Evolutionary conservation across 805 yeast genomes (phyloP).

Genomic region (Teunomyces funiuensis): DNA sequence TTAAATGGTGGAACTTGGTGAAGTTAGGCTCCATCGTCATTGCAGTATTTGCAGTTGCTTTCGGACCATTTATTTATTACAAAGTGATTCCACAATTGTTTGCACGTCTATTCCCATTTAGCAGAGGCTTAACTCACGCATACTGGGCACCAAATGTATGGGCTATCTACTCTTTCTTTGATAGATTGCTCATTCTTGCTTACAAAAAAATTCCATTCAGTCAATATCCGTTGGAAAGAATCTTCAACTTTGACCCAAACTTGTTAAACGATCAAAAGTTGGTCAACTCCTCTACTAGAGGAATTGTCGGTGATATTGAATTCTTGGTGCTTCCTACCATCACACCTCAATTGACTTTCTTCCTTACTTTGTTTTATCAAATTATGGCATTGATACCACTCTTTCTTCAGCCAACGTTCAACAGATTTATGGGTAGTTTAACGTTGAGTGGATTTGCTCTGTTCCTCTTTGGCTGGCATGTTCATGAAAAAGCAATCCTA

Average conservation of each 20-base stretch:
- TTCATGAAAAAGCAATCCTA: conserved; percentile 96
- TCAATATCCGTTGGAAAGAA: conserved; percentile 25
- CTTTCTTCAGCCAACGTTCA: conserved; percentile 65
- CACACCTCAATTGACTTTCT: conserved; percentile 72
- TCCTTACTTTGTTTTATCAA: conserved; percentile 84
- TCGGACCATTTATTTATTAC: conserved; percentile 72
- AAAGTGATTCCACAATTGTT: conserved; percentile 64
- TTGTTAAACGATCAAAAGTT: conserved; percentile 33
- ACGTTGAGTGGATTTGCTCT: conserved; percentile 90
- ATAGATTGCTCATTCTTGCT: conserved; percentile 60
- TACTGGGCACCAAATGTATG: conserved; percentile 99
- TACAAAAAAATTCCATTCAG: conserved; percentile 36
- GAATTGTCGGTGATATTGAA: conserved; percentile 87
- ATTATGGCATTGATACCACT: conserved; percentile 73
- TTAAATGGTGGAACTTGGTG: conserved; percentile 56
- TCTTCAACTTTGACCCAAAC: conserved; percentile 47
- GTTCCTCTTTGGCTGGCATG: conserved; percentile 97
- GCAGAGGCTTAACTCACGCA: conserved; percentile 94
- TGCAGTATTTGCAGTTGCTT: conserved; percentile 61
- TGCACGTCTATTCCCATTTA: conserved; percentile 82
- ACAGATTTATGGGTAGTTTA: conserved; percentile 78
- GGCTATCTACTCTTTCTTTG: conserved; percentile 88
- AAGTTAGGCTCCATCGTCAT: conserved; percentile 66
- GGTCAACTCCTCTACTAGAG: conserved; percentile 59
- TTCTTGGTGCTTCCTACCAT: conserved; percentile 81